Conservation (phyloP, 345 rosid genomes). For the Arabidopsis suecica region DNA sequence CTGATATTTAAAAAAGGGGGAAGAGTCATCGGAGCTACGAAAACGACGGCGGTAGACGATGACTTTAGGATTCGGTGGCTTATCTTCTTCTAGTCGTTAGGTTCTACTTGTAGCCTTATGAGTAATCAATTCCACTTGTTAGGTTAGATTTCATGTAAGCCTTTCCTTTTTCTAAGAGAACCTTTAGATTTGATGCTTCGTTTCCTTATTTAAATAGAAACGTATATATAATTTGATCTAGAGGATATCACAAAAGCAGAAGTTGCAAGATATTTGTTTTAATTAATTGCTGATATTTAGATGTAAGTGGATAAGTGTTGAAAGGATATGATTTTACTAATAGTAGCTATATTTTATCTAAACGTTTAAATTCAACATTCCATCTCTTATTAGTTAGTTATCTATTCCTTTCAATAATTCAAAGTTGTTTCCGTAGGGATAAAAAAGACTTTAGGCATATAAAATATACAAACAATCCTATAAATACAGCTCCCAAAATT, state of each 20-base stretch:
- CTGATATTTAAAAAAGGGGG: not conserved
- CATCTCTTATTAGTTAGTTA: not conserved
- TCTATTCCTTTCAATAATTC: constrained; percentile 8
- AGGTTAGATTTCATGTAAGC: constrained; percentile 29
- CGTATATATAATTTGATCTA: constrained; percentile 7
- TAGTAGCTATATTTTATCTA: not conserved
- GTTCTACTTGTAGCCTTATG: constrained; percentile 11
- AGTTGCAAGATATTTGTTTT: not conserved
- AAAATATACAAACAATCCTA: constrained; percentile 19
- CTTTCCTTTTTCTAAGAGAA: constrained; percentile 27
- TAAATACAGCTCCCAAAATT: constrained; percentile 18
- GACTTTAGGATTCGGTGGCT: constrained; percentile 35
- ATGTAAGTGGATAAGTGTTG: constrained; percentile 32
- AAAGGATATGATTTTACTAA: constrained; percentile 22
- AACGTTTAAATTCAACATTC: constrained; percentile 26
- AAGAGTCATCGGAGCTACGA: constrained; percentile 2
- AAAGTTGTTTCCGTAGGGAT: constrained; percentile 33
- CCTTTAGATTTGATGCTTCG: constrained; percentile 42
- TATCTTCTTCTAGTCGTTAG: constrained; percentile 28
- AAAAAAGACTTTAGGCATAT: not conserved
- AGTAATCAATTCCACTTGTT: constrained; percentile 21
- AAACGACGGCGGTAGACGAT: constrained; percentile 8
- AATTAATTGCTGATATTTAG: constrained; percentile 5
- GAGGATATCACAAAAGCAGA: not conserved
- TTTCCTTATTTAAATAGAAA: constrained; percentile 9